phyloP scores from a whole-genome alignment of 2,329 filamentous ascomycete species.

The Blastomyces gilchristii region DNA sequence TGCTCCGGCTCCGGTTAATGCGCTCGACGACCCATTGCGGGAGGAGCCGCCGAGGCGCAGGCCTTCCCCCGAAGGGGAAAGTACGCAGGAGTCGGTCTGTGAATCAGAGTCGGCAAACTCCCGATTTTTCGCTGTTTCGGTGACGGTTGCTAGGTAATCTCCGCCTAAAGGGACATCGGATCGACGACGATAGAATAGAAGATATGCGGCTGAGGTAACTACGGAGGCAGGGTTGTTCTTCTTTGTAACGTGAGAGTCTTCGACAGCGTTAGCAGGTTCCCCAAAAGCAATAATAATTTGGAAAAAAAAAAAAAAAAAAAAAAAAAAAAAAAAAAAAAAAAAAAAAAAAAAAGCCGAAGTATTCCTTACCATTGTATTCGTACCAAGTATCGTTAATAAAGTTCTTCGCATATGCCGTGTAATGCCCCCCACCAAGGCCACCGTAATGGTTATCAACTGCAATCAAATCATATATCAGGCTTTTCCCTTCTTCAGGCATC shows the following conservation, averaged over 20 bases:
- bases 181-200: constrained; percentile 89
- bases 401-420: constrained; percentile 89
- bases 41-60: constrained; percentile 79
- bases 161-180: constrained; percentile 70
- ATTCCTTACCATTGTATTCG: constrained; percentile 76
- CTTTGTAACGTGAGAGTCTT: constrained; percentile 64
- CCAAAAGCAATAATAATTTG: not conserved
- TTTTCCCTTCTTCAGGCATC: constrained; percentile 67
- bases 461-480: constrained; percentile 82
- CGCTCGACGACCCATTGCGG: constrained; percentile 85
- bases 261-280: not conserved
- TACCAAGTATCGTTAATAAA: constrained; percentile 87
- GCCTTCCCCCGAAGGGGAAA: constrained; percentile 64
- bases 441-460: constrained; percentile 95
- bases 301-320: not conserved
- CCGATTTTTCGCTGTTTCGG: constrained; percentile 51
- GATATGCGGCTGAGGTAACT: constrained; percentile 70
- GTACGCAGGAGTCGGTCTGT: constrained; percentile 32
- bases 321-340: not conserved
- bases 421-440: constrained; percentile 86
- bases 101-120: constrained; percentile 41
- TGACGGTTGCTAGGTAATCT: constrained; percentile 59
- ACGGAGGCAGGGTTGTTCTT: constrained; percentile 51
- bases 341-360: not conserved
- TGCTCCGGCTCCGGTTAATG: constrained; percentile 67